These are phyloP conservation scores for Leishmania arabica DNA, from an alignment of 208 protist genomes.

Conservation along the genomic window DNA sequence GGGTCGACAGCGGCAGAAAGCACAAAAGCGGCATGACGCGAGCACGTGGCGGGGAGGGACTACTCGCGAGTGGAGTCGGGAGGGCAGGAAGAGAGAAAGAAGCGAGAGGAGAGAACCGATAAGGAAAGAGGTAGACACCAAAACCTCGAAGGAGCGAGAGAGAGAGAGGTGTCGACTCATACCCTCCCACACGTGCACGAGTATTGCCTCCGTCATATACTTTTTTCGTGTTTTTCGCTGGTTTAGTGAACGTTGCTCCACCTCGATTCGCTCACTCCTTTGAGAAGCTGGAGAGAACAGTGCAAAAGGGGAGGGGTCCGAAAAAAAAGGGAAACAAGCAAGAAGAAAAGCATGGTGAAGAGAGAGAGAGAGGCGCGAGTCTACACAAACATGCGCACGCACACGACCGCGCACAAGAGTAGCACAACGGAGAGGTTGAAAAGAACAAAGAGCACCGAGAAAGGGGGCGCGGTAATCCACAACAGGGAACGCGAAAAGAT, in stretches of 20 bases:
- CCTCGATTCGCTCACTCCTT: neutral
- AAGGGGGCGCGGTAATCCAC: neutral
- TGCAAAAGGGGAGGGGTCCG: neutral
- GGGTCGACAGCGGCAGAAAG: neutral
- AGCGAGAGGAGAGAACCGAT: no score
- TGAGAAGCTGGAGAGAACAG: neutral
- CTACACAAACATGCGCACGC: neutral
- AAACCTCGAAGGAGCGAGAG: neutral
- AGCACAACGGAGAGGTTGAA: neutral
- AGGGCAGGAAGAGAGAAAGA: neutral
- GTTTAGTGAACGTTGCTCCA: neutral
- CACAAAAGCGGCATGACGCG: neutral
- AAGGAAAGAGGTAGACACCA: neutral
- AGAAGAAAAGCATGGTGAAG: neutral
- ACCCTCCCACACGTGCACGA: neutral
- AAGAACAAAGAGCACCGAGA: neutral
- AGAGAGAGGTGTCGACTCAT: neutral
- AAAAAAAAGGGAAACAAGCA: constrained; percentile 6
- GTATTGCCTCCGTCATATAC: neutral
- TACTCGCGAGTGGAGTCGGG: neutral
- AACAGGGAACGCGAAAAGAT: neutral
- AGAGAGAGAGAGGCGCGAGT: neutral
- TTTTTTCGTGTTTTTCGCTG: neutral
- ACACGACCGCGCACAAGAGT: neutral
- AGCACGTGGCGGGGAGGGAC: no score